phyloP scores from a whole-genome alignment of 129 eudicot genomes.

The Logfia minima region DNA sequence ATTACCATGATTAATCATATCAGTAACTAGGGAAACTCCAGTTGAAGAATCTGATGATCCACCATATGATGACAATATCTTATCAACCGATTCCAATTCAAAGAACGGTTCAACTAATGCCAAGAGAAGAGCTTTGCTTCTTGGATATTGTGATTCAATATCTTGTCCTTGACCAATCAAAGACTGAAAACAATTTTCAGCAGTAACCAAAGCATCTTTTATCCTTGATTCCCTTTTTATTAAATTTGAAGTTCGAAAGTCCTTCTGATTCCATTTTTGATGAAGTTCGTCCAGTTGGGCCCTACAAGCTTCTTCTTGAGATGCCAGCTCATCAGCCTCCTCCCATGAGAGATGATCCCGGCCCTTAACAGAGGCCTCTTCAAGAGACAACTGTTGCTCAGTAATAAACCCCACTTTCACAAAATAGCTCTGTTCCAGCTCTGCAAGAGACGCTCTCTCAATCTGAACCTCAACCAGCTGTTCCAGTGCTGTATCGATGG shows the following conservation, averaged over 20 bases:
- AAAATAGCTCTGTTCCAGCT: constrained; percentile 84
- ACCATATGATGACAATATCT: constrained; percentile 44
- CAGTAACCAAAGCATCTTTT: constrained; percentile 49
- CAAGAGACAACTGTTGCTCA: constrained; percentile 89
- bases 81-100: constrained; percentile 75
- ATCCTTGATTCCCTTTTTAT: constrained; percentile 62
- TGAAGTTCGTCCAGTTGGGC: constrained; percentile 86
- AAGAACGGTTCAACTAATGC: constrained; percentile 69
- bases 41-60: constrained; percentile 43
- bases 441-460: constrained; percentile 72
- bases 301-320: constrained; percentile 98
- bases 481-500: constrained; percentile 85
- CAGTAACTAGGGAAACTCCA: constrained; percentile 48
- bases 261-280: constrained; percentile 91
- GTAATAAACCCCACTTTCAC: constrained; percentile 85
- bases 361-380: constrained; percentile 92
- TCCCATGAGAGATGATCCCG: constrained; percentile 98
- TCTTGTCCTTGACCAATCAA: constrained; percentile 55
- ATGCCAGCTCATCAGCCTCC: constrained; percentile 97
- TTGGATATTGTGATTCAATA: constrained; percentile 41
- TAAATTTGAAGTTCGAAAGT: constrained; percentile 58
- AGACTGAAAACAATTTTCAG: constrained; percentile 65
- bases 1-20: constrained; percentile 55
- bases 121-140: constrained; percentile 58
- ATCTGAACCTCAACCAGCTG: constrained; percentile 81